These are phyloP conservation scores for Heliosperma pusillum DNA, from an alignment of 148 eudicot genomes.

Conservation along the genomic window DNA sequence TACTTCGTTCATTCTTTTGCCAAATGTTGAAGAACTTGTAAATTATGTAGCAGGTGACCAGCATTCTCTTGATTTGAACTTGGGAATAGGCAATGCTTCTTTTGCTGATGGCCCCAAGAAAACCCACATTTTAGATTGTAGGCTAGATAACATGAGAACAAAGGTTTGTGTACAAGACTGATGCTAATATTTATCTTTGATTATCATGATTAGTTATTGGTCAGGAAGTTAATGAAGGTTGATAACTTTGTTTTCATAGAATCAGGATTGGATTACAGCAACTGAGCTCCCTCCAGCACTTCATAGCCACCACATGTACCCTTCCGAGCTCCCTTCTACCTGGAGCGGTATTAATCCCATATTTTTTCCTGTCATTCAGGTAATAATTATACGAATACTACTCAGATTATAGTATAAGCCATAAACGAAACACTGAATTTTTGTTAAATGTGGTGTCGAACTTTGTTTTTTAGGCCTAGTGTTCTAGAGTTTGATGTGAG, in stretches of 20 bases:
- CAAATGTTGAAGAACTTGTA: slow-evolving; percentile 1
- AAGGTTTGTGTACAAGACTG: slow-evolving; percentile 40
- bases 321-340: slow-evolving; percentile 29
- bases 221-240: not conserved
- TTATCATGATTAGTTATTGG: not conserved
- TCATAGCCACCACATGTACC: slow-evolving; percentile 23
- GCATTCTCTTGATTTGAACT: slow-evolving; percentile 62
- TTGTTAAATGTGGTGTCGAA: no score
- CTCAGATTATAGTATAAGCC: not conserved
- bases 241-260: slow-evolving; percentile 15
- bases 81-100: slow-evolving; percentile 59
- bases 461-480: no score
- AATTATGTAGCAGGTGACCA: slow-evolving; percentile 36
- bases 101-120: slow-evolving; percentile 34
- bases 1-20: not conserved
- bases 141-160: slow-evolving; percentile 21
- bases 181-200: not conserved
- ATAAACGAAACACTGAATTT: not conserved
- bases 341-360: slow-evolving; percentile 37
- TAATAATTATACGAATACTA: slow-evolving; percentile 15
- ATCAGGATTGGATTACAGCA: slow-evolving; percentile 29
- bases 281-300: slow-evolving; percentile 25
- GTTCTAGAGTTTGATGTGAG: no score
- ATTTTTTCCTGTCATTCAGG: slow-evolving; percentile 44
- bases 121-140: slow-evolving; percentile 27